These are phyloP conservation scores for Saposhnikovia divaricata DNA, from an alignment of 129 eudicot genomes.

Conservation along the genomic window DNA sequence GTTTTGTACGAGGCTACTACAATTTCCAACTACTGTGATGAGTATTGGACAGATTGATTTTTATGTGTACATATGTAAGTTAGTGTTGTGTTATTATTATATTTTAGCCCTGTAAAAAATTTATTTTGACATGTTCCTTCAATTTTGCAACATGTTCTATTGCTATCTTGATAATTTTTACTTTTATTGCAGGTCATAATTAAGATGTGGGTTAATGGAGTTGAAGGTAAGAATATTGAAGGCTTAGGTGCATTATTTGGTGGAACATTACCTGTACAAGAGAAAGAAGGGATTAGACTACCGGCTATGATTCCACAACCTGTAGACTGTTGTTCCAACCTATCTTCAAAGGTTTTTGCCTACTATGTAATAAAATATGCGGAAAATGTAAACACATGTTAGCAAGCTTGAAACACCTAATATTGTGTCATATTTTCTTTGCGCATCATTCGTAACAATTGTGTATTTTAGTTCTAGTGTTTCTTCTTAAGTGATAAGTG, in stretches of 20 bases:
- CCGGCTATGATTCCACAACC: constrained; percentile 44
- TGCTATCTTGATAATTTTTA: neutral
- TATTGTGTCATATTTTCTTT: neutral
- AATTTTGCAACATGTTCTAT: neutral
- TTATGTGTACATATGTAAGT: neutral
- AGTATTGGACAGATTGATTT: neutral
- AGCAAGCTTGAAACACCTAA: too few relatives aligned
- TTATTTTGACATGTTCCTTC: neutral
- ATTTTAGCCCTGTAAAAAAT: neutral
- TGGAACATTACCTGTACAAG: constrained; percentile 33
- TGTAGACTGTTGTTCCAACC: constrained; percentile 48
- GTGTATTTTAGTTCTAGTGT: neutral
- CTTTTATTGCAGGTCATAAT: constrained; percentile 42
- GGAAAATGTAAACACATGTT: neutral
- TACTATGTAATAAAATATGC: neutral
- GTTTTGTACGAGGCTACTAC: neutral
- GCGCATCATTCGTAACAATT: neutral
- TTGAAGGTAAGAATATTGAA: constrained; percentile 38
- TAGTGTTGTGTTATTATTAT: neutral
- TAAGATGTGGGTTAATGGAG: constrained; percentile 44
- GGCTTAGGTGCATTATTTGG: constrained; percentile 75
- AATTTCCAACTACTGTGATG: neutral
- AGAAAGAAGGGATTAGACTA: constrained; percentile 30
- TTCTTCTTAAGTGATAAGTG: neutral
- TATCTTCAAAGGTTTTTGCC: constrained; percentile 47